These are phyloP conservation scores for Monilinia vaccinii-corymbosi DNA, from an alignment of 2,329 filamentous ascomycete species.

Conservation along the genomic window DNA sequence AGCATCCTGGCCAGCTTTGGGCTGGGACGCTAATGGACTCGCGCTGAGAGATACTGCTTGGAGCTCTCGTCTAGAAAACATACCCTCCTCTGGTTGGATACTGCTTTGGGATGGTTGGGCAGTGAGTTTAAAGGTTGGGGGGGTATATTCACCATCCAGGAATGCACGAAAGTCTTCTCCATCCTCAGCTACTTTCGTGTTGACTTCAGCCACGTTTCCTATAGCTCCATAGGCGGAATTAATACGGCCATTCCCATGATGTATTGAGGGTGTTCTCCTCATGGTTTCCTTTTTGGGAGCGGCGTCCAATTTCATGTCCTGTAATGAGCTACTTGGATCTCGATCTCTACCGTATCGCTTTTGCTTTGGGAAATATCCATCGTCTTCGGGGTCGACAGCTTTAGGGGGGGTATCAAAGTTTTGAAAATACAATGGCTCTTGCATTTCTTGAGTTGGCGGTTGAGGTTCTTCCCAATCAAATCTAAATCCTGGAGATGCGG, in stretches of 20 bases:
- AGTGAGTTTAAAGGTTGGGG: background rate
- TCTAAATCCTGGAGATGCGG: slow-evolving; percentile 6
- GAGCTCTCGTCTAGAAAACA: background rate
- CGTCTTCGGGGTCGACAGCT: background rate
- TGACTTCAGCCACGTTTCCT: background rate
- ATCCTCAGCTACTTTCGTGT: background rate
- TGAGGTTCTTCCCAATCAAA: background rate
- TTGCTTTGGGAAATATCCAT: slow-evolving; percentile 1
- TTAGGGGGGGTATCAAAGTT: slow-evolving; percentile 6
- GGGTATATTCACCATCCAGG: background rate
- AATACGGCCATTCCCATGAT: background rate
- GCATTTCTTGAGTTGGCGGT: background rate
- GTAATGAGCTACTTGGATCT: background rate
- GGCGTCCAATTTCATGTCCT: background rate
- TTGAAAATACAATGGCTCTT: slow-evolving; percentile 1
- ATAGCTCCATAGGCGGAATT: background rate
- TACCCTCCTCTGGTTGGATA: slow-evolving; percentile 7
- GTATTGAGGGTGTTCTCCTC: slow-evolving; percentile 3
- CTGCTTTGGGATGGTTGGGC: background rate
- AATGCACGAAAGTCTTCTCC: background rate
- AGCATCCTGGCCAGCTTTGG: slow-evolving; percentile 13
- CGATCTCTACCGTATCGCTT: background rate
- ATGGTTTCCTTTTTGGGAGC: background rate
- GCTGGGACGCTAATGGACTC: background rate
- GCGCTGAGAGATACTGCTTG: background rate